These are phyloP conservation scores for Oryza australiensis DNA, from an alignment of 176 grass and related monocot species.

Conservation along the genomic window DNA sequence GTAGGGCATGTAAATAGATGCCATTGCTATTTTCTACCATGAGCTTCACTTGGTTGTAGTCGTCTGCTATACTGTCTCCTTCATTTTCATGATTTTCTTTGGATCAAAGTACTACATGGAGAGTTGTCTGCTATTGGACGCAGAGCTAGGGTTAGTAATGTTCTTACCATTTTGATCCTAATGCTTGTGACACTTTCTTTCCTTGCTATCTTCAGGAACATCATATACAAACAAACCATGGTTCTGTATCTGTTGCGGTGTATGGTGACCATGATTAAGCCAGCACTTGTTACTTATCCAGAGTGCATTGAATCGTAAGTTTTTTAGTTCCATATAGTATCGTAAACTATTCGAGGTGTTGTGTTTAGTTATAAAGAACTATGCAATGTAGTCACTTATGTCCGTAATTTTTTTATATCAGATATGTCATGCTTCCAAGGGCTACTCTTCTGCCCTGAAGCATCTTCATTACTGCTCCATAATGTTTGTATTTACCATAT, in stretches of 20 bases:
- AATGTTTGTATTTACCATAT: constrained; percentile 99
- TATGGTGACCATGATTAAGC: constrained; percentile 84
- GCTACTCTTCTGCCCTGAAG: constrained; percentile 92
- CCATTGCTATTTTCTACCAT: not conserved
- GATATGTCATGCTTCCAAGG: constrained; percentile 99
- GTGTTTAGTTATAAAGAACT: constrained; percentile 13
- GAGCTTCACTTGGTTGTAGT: not conserved
- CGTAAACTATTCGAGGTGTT: not conserved
- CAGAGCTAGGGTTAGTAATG: not conserved
- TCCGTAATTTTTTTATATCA: constrained; percentile 53
- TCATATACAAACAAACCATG: constrained; percentile 91
- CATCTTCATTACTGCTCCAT: constrained; percentile 77
- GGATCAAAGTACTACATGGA: not conserved
- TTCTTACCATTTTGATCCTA: not conserved
- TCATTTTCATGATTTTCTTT: constrained; percentile 12
- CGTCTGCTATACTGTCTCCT: not conserved
- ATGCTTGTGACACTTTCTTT: not conserved
- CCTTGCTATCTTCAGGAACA: constrained; percentile 66
- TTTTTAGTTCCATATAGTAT: not conserved
- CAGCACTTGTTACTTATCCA: constrained; percentile 83
- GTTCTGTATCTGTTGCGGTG: constrained; percentile 76
- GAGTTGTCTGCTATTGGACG: not conserved
- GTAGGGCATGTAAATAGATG: not conserved
- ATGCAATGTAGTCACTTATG: not conserved
- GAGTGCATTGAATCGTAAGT: constrained; percentile 83